Evolutionary conservation across 192 early-diverging fungal genomes (phyloP).

Genomic region (Entrophospora sp.): DNA sequence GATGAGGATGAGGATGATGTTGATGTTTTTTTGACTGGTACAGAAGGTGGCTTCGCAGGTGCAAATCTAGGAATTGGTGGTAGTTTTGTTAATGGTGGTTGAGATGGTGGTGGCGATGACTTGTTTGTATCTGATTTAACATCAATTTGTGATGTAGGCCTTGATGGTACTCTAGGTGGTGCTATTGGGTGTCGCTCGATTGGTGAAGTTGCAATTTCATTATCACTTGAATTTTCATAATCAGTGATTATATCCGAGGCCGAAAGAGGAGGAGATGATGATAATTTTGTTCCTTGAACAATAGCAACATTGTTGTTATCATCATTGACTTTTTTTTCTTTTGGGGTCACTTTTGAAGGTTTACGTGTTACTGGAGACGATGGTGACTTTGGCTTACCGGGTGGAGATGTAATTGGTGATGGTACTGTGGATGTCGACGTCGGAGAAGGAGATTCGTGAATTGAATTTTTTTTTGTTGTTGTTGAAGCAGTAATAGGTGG

Average conservation of each 20-base stretch:
- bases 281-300: no score
- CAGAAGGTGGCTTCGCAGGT: conserved; percentile 19
- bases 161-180: not conserved
- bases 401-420: no score
- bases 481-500: not conserved
- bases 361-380: no score
- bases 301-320: no score
- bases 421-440: not conserved
- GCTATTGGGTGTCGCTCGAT: not conserved
- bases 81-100: conserved; percentile 29
- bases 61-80: conserved; percentile 26
- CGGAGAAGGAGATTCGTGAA: not conserved
- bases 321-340: no score
- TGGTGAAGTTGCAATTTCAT: not conserved
- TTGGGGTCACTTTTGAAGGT: no score
- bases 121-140: conserved; percentile 25
- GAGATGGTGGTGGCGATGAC: no score
- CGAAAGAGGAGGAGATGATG: no score
- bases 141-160: conserved; percentile 13
- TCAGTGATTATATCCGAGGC: no score
- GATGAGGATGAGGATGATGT: not conserved
- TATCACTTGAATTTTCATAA: not conserved
- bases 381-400: no score
- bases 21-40: conserved; percentile 3
- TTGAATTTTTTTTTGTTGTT: not conserved